Evolutionary conservation across 2,329 filamentous ascomycete species (phyloP).

Genomic region (Fusarium phyllophilum): DNA sequence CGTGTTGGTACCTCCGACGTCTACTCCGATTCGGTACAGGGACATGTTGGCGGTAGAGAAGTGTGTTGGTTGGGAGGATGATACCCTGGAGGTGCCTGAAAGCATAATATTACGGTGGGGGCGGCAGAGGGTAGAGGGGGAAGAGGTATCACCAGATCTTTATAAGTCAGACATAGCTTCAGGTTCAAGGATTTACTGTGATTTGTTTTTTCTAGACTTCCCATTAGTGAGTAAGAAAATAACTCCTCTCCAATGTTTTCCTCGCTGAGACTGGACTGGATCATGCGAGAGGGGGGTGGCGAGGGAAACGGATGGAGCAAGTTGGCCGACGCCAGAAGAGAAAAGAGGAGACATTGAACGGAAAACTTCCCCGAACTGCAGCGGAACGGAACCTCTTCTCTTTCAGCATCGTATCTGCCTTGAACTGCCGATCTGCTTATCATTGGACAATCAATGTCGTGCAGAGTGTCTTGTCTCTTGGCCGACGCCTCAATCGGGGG

Average conservation of each 20-base stretch:
- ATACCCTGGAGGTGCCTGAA: conserved; percentile 1
- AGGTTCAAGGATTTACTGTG: neutral
- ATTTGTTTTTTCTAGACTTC: neutral
- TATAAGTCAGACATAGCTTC: neutral
- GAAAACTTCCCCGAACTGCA: neutral
- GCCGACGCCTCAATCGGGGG: neutral
- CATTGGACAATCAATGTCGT: conserved; percentile 1
- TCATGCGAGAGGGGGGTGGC: conserved; percentile 4
- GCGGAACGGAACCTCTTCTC: neutral
- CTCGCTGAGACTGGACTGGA: neutral
- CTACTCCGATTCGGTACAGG: conserved; percentile 57
- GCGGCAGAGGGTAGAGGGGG: neutral
- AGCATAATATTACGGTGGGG: conserved; percentile 15
- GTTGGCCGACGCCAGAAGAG: conserved; percentile 30
- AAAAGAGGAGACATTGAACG: conserved; percentile 2
- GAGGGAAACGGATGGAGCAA: neutral
- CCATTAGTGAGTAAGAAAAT: neutral
- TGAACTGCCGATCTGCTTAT: conserved; percentile 7
- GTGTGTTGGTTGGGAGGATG: neutral
- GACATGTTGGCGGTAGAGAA: conserved; percentile 43
- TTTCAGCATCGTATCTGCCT: neutral
- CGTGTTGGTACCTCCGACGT: conserved; percentile 55
- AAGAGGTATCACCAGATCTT: neutral
- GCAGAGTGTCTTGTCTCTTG: neutral
- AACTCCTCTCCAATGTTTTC: conserved; percentile 15